Evolutionary conservation across 2,329 filamentous ascomycete species (phyloP).

Genomic region (Talaromyces sp.): DNA sequence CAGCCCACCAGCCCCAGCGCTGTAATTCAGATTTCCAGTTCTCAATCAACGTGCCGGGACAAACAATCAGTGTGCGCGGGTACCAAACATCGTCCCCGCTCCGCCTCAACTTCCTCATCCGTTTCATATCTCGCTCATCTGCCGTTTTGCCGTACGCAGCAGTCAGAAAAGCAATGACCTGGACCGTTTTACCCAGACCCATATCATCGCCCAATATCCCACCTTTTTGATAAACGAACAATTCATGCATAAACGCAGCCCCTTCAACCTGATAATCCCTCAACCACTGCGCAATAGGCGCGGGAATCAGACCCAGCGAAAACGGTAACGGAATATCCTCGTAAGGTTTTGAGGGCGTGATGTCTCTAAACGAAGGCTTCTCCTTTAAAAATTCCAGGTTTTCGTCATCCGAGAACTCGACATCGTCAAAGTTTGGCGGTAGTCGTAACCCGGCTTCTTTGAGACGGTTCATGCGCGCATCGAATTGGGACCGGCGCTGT

Average conservation of each 20-base stretch:
- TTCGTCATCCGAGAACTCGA: constrained; percentile 73
- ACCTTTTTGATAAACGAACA: constrained; percentile 87
- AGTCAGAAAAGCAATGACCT: constrained; percentile 88
- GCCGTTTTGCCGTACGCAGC: constrained; percentile 92
- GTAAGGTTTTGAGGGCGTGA: constrained; percentile 65
- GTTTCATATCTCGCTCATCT: constrained; percentile 77
- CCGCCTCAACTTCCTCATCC: constrained; percentile 81
- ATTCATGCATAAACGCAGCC: constrained; percentile 76
- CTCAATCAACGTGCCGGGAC: constrained; percentile 79
- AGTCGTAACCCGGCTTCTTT: constrained; percentile 68
- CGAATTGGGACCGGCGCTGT: constrained; percentile 66
- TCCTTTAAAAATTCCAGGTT: constrained; percentile 60
- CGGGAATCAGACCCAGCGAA: constrained; percentile 79
- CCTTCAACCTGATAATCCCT: constrained; percentile 89
- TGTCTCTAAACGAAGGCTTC: constrained; percentile 64
- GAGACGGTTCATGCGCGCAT: constrained; percentile 57
- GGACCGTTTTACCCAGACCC: constrained; percentile 95
- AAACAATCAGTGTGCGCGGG: constrained; percentile 77
- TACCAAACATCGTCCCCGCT: constrained; percentile 66
- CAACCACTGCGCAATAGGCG: constrained; percentile 84
- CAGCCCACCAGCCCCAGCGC: constrained; percentile 94
- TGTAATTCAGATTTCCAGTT: constrained; percentile 88
- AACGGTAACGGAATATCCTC: constrained; percentile 70
- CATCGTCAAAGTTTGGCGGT: constrained; percentile 71
- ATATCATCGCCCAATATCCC: constrained; percentile 94